A percentile compares a stretch with the other conserved stretches of the same genome.
Conservation (phyloP, 306 rosid species). For the Pterocarpus santalinus region DNA sequence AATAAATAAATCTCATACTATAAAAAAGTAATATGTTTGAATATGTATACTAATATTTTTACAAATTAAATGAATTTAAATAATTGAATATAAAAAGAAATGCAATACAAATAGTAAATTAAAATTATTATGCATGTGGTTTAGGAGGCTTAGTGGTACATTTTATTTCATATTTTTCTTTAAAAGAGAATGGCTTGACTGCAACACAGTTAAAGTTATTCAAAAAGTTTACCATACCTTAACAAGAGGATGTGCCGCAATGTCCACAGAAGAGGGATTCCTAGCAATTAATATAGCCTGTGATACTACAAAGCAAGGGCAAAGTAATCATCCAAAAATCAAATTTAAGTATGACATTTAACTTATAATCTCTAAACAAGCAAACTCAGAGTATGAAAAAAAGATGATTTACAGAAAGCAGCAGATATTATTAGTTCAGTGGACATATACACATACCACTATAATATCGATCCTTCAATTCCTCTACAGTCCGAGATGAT, state of each 20-base stretch:
- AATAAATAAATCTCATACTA: too few species aligned
- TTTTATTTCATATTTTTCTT: neutral
- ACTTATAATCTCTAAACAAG: conserved; percentile 16
- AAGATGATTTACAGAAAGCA: conserved; percentile 28
- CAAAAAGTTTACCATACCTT: conserved; percentile 63
- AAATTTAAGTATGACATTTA: conserved; percentile 29
- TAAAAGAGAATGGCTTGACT: conserved; percentile 15
- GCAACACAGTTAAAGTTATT: conserved; percentile 16
- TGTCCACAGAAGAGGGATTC: conserved; percentile 71
- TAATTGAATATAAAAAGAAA: too few species aligned
- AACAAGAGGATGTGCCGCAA: conserved; percentile 70
- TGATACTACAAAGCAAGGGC: conserved; percentile 59
- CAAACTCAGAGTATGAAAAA: conserved; percentile 1
- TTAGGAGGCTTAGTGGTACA: too few species aligned
- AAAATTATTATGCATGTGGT: too few species aligned
- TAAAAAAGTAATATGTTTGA: too few species aligned
- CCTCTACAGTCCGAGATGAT: conserved; percentile 82
- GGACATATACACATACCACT: conserved; percentile 63
- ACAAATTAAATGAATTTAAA: too few species aligned
- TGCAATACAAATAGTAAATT: too few species aligned
- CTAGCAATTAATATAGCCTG: conserved; percentile 72
- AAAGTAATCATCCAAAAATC: conserved; percentile 22
- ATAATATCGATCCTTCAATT: conserved; percentile 91
- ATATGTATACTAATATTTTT: too few species aligned
- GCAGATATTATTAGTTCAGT: conserved; percentile 22